A percentile compares a stretch with the other conserved stretches of the same genome.
Evolutionary conservation across 2,329 filamentous ascomycete species (phyloP).

Genomic region (Pleurostoma richardsiae): DNA sequence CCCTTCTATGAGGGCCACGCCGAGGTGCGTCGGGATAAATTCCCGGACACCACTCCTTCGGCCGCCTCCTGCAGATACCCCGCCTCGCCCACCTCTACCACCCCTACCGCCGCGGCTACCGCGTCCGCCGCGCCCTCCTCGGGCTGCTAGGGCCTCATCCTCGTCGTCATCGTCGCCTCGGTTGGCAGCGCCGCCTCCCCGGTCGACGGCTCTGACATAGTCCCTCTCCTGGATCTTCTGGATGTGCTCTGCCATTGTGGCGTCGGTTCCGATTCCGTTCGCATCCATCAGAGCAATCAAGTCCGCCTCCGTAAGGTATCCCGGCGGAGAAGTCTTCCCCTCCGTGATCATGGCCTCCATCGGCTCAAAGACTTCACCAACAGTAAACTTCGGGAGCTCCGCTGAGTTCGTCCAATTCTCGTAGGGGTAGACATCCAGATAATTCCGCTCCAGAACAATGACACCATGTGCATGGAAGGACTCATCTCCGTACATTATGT

Average conservation of each 20-base stretch:
- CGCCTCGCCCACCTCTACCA: conserved; percentile 31
- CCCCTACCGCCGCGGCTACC: conserved; percentile 45
- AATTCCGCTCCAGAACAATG: conserved; percentile 82
- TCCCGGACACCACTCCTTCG: conserved; percentile 61
- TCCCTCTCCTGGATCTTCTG: conserved; percentile 87
- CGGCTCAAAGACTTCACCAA: conserved; percentile 80
- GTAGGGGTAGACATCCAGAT: conserved; percentile 92
- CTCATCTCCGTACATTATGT: conserved; percentile 80
- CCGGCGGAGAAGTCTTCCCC: conserved; percentile 81
- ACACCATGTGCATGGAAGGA: conserved; percentile 77
- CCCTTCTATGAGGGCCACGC: conserved; percentile 85
- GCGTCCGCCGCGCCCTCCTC: conserved; percentile 39
- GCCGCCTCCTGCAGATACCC: conserved; percentile 36
- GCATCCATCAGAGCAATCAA: conserved; percentile 96
- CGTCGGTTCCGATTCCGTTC: conserved; percentile 96
- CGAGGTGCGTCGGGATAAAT: conserved; percentile 88
- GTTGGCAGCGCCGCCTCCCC: conserved; percentile 27
- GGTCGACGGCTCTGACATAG: conserved; percentile 68
- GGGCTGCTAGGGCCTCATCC: conserved; percentile 28
- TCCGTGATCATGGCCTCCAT: conserved; percentile 85
- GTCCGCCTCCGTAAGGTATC: conserved; percentile 90
- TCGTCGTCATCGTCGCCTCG: conserved; percentile 30
- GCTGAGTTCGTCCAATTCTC: conserved; percentile 92
- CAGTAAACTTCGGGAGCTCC: conserved; percentile 71
- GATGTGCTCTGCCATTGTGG: conserved; percentile 98